Evolutionary conservation across 257 asterid species (phyloP).

Genomic region (Osmanthus fragrans): DNA sequence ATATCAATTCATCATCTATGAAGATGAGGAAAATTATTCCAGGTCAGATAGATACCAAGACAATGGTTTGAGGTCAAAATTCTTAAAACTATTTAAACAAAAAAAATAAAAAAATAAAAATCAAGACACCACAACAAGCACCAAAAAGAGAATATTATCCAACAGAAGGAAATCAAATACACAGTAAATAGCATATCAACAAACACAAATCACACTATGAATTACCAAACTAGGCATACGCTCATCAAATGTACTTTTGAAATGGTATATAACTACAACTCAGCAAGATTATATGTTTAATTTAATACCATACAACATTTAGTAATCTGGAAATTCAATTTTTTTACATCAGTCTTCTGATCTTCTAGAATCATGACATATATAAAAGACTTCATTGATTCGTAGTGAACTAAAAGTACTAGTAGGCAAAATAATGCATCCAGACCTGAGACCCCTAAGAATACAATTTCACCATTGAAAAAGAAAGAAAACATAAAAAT

Average conservation of each 20-base stretch:
- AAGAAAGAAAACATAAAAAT: background rate
- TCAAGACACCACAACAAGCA: background rate
- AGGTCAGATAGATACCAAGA: background rate
- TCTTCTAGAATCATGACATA: background rate
- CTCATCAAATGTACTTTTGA: background rate
- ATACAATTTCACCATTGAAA: background rate
- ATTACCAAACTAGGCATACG: background rate
- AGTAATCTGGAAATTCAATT: background rate
- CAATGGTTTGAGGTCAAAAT: background rate
- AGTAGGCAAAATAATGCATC: background rate
- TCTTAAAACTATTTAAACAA: background rate
- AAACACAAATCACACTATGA: background rate
- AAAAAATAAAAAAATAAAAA: too few relatives aligned
- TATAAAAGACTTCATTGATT: background rate
- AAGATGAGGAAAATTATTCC: slow-evolving; percentile 9
- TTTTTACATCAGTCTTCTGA: background rate
- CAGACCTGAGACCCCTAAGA: background rate
- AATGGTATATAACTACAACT: background rate
- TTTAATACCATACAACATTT: background rate
- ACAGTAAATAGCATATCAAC: background rate
- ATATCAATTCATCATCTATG: slow-evolving; percentile 48
- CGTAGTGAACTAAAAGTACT: background rate
- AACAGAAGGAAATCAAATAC: background rate
- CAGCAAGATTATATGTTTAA: background rate
- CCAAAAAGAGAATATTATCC: background rate